Evolutionary conservation across 139 green algal genomes (phyloP), one percentile per base, ranked within the genome.

Genomic region (Trebouxia sp.): DNA sequence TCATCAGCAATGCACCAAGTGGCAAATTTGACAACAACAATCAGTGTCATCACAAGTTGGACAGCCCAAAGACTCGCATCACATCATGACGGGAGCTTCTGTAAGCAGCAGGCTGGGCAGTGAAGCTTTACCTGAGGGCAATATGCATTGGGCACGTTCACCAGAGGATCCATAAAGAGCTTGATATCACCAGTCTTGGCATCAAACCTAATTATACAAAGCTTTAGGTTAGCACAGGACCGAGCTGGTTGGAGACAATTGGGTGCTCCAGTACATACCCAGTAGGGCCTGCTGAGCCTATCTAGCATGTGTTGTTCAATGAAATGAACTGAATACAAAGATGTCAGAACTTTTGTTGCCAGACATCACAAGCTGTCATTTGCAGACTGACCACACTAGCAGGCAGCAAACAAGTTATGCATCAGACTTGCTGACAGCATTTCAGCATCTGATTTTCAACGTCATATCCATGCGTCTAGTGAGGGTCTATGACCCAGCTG

Each of bases 171-270:
- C 0, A 94, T 78, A 79, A 86, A 65, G 15, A 78, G 87, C 69
- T 83, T 84, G 15, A 93, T 74, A 30, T 93, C 88, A 20, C 79
- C 84, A 26, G 90, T 92, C 6, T 62, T 80, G 11, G 79, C 76
- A 65, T 93, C 85, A 78, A 95, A 95, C 91, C 90, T 93, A 65
- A 4, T 15, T 7, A 22, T 10, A 35, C 12, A 6, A 32, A 2
- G 3, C 2, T 39, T 11, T 12, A 35, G n/a, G 14, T 15, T 69
- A 12, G 32, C 20, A 24, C 56, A 39, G 56, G 14, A n/a, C n/a
- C 26, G 1, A 3, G 20, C 26, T 35, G n/a, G n/a, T n/a, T n/a
- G n/a, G n/a, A n/a, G n/a, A n/a, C n/a, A n/a, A n/a, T n/a, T n/a
- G n/a, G n/a, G n/a, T n/a, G n/a, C n/a, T n/a, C n/a, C n/a, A n/a